These are phyloP conservation scores for Rhodotorula paludigena DNA, from an alignment of 768 basidiomycete species.

Conservation along the genomic window DNA sequence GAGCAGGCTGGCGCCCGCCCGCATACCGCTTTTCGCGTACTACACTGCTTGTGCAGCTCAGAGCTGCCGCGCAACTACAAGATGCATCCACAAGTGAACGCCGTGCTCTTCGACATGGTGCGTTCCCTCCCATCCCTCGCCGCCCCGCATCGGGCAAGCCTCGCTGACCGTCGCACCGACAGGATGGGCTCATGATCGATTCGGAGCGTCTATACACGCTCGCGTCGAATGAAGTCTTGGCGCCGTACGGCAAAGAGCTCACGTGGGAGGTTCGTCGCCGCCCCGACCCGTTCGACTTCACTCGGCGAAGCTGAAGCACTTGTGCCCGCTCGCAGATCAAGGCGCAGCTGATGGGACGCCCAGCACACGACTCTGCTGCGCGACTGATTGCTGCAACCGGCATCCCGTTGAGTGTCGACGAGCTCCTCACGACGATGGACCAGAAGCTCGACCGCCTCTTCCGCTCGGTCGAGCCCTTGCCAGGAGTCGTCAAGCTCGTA, in stretches of 20 bases:
- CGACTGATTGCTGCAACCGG: constrained; percentile 44
- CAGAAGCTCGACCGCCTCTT: constrained; percentile 60
- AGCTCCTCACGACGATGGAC: constrained; percentile 59
- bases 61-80: no score
- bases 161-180: not conserved
- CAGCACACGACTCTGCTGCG: constrained; percentile 51
- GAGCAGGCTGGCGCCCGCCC: no score
- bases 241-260: constrained; percentile 66
- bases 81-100: constrained; percentile 19
- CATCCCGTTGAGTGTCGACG: constrained; percentile 61
- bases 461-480: constrained; percentile 67
- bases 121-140: not conserved
- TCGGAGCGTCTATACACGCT: constrained; percentile 27
- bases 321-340: constrained; percentile 6
- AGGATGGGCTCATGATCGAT: constrained; percentile 39
- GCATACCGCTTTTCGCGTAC: no score
- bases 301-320: not conserved
- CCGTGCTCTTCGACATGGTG: constrained; percentile 38
- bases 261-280: constrained; percentile 56
- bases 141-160: no score
- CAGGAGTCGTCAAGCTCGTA: constrained; percentile 66
- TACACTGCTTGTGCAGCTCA: no score
- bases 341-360: constrained; percentile 27
- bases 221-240: constrained; percentile 64
- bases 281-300: not conserved